Evolutionary conservation across 306 rosid genomes (phyloP), one percentile per base, ranked within the genome.

Genomic region (Corylus avellana): DNA sequence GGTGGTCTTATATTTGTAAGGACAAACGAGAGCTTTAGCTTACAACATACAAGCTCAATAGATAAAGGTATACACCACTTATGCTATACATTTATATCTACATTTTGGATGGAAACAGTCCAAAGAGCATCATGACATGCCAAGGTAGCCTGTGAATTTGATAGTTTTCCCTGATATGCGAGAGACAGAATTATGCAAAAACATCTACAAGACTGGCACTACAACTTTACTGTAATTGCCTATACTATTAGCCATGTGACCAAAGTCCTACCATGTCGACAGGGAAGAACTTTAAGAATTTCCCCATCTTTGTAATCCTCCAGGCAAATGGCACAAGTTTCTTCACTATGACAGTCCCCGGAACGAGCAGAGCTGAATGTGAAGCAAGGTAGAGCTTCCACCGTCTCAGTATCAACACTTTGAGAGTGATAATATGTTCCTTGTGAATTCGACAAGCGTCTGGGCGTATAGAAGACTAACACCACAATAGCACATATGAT

Each of bases 281-380:
- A 85, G 39, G 83, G 83, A 3, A 85, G 88, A 78, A 85, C 83
- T 81, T 78, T 85, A 12, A 85, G 81, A 76, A 75, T 64, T 68
- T 85, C 88, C 54, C 73, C 83, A 63, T 85, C 88, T 75, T 75
- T 81, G 83, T 85, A 85, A 71, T 78, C 81, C 71, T 85, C 88
- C 58, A 85, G 88, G 78, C 88, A 85, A 70, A 85, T 85, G 75
- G 85, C 88, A 71, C 88, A 85, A 75, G 85, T 81, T 72, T 81
- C 85, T 70, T 80, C 80, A 77, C 54, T 63, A 59, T 74, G 85
- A 12, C 20, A 53, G 49, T 70, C 80, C 48, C 55, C 70, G 14
- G 16, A 62, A 62, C 49, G 47, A 46, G 81, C 49, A 7, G 85
- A 81, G 56, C 78, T 63, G 22, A 85, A 85, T 2, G 72, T 47